Conservation (phyloP, 495 filamentous ascomycete genomes). For the Hypoxylon lenormandii region DNA sequence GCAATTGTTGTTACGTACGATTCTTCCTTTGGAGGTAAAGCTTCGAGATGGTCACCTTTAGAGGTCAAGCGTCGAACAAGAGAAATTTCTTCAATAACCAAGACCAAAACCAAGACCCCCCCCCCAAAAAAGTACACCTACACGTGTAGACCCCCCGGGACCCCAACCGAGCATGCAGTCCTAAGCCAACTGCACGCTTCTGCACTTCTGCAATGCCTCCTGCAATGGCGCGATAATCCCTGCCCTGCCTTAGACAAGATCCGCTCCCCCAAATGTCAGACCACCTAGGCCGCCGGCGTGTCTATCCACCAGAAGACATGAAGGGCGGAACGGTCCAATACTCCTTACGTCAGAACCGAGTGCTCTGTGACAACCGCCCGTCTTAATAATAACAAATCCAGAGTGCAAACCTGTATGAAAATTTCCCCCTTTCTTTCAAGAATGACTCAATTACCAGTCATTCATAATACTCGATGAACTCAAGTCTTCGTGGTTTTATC, state of each 20-base stretch:
- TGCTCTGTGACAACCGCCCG: constrained; percentile 22
- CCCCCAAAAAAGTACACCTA: neutral
- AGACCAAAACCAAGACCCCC: neutral
- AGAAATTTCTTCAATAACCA: neutral
- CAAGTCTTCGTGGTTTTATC: constrained; percentile 5
- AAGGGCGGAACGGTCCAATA: constrained; percentile 41
- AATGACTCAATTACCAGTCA: constrained; percentile 37
- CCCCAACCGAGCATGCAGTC: constrained; percentile 24
- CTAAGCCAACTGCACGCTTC: constrained; percentile 27
- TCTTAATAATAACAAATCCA: constrained; percentile 29
- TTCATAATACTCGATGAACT: neutral
- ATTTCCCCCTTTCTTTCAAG: constrained; percentile 1
- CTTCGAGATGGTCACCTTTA: constrained; percentile 44
- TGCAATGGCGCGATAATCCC: constrained; percentile 44
- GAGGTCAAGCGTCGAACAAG: constrained; percentile 33
- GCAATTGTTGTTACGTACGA: constrained; percentile 33
- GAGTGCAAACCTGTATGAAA: constrained; percentile 8
- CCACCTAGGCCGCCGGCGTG: constrained; percentile 31
- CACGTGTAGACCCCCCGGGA: neutral
- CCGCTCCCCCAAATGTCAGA: constrained; percentile 35
- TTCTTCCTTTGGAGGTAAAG: constrained; percentile 44
- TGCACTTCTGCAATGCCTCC: constrained; percentile 34
- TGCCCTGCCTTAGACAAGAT: constrained; percentile 38
- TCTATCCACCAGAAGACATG: constrained; percentile 40
- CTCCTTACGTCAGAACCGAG: constrained; percentile 44